Conservation (phyloP, 257 asterid genomes). For the Penstemon barbatus region DNA sequence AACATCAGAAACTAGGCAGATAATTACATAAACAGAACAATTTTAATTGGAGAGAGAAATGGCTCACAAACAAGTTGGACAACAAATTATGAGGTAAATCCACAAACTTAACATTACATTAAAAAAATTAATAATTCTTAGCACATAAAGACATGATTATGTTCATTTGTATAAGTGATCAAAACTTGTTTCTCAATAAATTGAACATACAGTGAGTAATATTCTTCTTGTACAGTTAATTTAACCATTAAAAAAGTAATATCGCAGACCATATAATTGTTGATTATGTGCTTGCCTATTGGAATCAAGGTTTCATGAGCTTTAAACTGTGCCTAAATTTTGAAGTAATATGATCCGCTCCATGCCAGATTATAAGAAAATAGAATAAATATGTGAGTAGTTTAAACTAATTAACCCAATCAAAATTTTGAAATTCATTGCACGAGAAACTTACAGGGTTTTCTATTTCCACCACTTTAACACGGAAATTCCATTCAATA, state of each 20-base stretch:
- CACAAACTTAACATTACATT: background rate
- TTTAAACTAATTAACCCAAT: conserved; percentile 9
- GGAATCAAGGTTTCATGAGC: background rate
- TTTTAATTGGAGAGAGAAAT: conserved; percentile 7
- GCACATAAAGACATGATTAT: background rate
- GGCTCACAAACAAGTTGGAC: background rate
- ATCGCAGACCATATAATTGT: no score
- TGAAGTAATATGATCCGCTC: background rate
- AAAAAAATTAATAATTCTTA: background rate
- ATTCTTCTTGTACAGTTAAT: background rate
- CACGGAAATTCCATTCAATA: conserved; percentile 14
- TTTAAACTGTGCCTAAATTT: background rate
- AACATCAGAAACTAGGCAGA: conserved; percentile 13
- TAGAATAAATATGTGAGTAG: background rate
- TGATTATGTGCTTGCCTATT: background rate
- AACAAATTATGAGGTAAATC: background rate
- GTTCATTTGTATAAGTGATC: background rate
- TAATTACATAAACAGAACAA: background rate
- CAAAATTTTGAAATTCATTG: conserved; percentile 21
- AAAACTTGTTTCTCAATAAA: background rate
- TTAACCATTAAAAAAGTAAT: no score
- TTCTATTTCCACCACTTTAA: conserved; percentile 10
- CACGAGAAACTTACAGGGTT: background rate
- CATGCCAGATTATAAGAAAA: background rate
- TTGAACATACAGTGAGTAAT: background rate